Base-by-base conservation (phyloP, 2,329 filamentous ascomycete species). In the Cladophialophora exuberans region DNA sequence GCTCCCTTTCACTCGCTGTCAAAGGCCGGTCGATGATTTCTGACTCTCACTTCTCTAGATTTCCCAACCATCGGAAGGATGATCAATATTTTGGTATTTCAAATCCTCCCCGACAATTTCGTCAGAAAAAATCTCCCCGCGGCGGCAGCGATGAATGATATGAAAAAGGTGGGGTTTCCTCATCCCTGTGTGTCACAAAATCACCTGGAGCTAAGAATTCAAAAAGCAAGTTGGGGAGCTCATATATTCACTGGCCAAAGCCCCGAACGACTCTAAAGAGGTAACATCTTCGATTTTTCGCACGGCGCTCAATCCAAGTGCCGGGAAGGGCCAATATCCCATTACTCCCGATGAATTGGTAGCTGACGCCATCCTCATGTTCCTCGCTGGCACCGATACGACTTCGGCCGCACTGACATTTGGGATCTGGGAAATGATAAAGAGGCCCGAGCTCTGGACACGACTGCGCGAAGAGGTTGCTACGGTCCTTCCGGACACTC, bases 311-410 rank as follows among this genome's bases (percentile, higher is more conserved):
- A 35, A 63, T 33, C 60, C 60, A 13, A 56, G 65, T 7, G 65
- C 66, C 5, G 60, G 62, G n/a, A 47, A 54, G 11, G 66, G 70
- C 42, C 69, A 69, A 49, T 57, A 63, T 2, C 49, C 62, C 13
- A 57, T 51, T 3, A 63, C 68, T n/a, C 26, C 20, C 6, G 38
- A 35, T 4, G 49, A 54, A 18, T 58, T 72, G 7, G 57, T 57
- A 3, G 62, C 68, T 11, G 69, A 72, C 52, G 68, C 60, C 9
- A 64, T 65, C 15, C 52, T 64, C 1, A 51, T 72, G 13, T 57
- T 71, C 11, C 65, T 65, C 25, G 69, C 65, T 9, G 70, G 70
- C 0, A 68, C 66, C 1, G 66, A 65, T 23, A 71, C 64, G 0
- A 70, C 65, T 11, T 67, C 65, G 1, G 57, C 59, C 36, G 62